Evolutionary conservation across 352 stramenopile species (phyloP).

Genomic region (Thraustochytrium striatum): DNA sequence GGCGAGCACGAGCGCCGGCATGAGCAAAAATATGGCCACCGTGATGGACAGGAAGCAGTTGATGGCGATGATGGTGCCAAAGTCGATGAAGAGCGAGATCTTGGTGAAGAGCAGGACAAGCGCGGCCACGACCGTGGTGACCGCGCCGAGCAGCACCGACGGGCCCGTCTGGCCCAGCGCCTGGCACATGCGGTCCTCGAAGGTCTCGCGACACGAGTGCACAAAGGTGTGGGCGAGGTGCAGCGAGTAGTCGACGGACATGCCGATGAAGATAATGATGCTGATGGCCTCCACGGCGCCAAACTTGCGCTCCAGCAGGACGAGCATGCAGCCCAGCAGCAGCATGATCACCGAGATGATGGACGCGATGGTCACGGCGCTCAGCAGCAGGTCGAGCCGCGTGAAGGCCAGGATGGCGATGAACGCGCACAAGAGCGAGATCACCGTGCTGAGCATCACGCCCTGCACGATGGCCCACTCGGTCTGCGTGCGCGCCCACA

Average conservation of each 20-base stretch:
- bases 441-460: background rate
- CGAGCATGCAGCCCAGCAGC: constrained; percentile 3
- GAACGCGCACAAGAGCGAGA: constrained; percentile 30
- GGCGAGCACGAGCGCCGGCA: background rate
- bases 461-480: constrained; percentile 29
- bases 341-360: constrained; percentile 26
- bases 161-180: constrained; percentile 23
- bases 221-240: constrained; percentile 40
- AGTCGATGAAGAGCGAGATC: constrained; percentile 38
- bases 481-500: constrained; percentile 36
- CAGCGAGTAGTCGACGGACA: constrained; percentile 46
- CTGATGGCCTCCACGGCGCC: constrained; percentile 17
- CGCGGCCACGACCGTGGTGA: constrained; percentile 29
- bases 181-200: background rate
- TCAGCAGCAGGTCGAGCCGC: constrained; percentile 7
- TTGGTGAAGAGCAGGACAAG: constrained; percentile 9
- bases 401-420: constrained; percentile 29
- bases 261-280: constrained; percentile 25
- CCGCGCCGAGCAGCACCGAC: constrained; percentile 23
- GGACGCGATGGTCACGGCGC: constrained; percentile 23
- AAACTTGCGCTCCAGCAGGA: constrained; percentile 16
- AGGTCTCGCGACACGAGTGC: background rate
- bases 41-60: constrained; percentile 1
- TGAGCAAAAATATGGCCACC: constrained; percentile 21
- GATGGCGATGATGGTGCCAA: constrained; percentile 38